Conservation (phyloP, 2,329 filamentous ascomycete genomes). For the Penicillium sp. region DNA sequence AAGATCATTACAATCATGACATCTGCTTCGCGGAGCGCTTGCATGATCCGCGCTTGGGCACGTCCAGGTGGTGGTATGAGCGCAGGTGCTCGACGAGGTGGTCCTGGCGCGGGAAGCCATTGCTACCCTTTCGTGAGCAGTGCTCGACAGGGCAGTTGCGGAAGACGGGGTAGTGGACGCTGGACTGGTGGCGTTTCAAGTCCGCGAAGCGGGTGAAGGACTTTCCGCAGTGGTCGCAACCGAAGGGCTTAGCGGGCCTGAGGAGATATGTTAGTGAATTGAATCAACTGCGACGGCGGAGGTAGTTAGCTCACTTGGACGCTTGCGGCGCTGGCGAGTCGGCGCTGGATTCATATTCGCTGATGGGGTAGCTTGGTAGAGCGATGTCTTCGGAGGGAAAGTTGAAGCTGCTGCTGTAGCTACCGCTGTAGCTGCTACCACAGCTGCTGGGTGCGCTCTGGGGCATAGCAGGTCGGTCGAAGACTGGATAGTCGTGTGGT, state of each 20-base stretch:
- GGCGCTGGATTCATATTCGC: slow-evolving; percentile 14
- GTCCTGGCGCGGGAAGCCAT: slow-evolving; percentile 58
- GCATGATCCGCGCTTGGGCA: slow-evolving; percentile 41
- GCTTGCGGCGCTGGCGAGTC: slow-evolving; percentile 21
- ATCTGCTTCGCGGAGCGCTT: slow-evolving; percentile 29
- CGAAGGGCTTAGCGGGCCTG: slow-evolving; percentile 34
- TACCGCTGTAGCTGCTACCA: slow-evolving; percentile 15
- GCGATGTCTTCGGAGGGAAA: slow-evolving; percentile 19
- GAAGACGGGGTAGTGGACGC: slow-evolving; percentile 46
- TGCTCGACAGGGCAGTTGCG: slow-evolving; percentile 46
- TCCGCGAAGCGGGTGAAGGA: slow-evolving; percentile 51
- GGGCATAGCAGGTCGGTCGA: slow-evolving; percentile 25
- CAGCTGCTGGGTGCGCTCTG: slow-evolving; percentile 28
- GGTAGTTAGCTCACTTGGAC: slow-evolving; percentile 27
- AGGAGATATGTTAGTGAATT: slow-evolving; percentile 4
- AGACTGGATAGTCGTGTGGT: slow-evolving; percentile 20
- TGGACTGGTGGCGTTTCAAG: slow-evolving; percentile 51
- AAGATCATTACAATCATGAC: not conserved
- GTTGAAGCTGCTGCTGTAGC: slow-evolving; percentile 18
- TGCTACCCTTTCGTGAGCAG: slow-evolving; percentile 48
- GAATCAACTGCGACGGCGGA: not conserved
- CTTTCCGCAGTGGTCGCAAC: slow-evolving; percentile 38
- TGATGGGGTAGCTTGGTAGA: slow-evolving; percentile 18
- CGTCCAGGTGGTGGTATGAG: slow-evolving; percentile 54
- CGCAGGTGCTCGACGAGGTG: slow-evolving; percentile 59